A percentile compares a stretch with the other conserved stretches of the same genome.
Conservation (phyloP, 2,329 filamentous ascomycete species). For the Sarocladium kiliense region DNA sequence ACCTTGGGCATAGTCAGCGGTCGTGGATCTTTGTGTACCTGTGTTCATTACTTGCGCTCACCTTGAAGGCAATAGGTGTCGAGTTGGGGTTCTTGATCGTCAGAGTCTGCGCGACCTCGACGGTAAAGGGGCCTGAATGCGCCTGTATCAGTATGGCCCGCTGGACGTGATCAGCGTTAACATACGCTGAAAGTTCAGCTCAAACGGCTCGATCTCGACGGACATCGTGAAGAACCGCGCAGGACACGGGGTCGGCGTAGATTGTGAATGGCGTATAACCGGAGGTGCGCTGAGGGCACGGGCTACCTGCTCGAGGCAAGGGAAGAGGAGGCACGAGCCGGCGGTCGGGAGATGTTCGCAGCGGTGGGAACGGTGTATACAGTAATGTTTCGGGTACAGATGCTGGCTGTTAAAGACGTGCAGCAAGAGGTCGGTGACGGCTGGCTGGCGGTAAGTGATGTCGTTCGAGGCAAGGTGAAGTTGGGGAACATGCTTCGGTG, state of each 20-base stretch:
- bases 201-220: constrained; percentile 84
- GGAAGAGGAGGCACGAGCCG: not conserved
- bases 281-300: not conserved
- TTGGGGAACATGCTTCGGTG: constrained; percentile 4
- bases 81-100: constrained; percentile 61
- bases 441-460: not conserved
- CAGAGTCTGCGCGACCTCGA: constrained; percentile 60
- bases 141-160: constrained; percentile 8
- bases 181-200: constrained; percentile 92
- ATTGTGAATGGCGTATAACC: not conserved
- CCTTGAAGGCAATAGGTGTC: constrained; percentile 65
- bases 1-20: constrained; percentile 54
- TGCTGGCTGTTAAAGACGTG: not conserved
- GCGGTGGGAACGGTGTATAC: not conserved
- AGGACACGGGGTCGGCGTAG: not conserved
- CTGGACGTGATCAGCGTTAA: constrained; percentile 18
- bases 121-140: constrained; percentile 57
- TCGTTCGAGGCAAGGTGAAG: constrained; percentile 1
- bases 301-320: constrained; percentile 1
- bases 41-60: constrained; percentile 28
- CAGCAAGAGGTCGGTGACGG: not conserved
- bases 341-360: not conserved
- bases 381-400: not conserved
- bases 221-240: constrained; percentile 58
- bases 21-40: not conserved